A percentile compares a stretch with the other conserved stretches of the same genome.
phyloP scores from a whole-genome alignment of 192 early-diverging fungal genomes.

The Umbelopsis isabellina region DNA sequence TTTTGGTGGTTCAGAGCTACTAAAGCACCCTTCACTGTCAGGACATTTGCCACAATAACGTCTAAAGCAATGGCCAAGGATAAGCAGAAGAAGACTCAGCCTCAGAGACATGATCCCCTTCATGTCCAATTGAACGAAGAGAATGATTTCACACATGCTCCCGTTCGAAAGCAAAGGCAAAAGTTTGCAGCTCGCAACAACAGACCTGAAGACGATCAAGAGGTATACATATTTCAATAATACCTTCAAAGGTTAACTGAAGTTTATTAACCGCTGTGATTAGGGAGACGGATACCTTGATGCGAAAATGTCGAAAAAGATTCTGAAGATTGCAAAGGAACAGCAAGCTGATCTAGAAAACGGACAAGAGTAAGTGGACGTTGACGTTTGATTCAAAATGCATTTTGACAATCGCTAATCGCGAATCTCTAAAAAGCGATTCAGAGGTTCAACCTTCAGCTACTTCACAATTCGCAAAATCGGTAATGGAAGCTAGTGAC shows the following conservation, averaged over 20 bases:
- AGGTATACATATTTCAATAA: constrained; percentile 36
- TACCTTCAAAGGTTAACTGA: not conserved
- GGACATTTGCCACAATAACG: too few relatives aligned
- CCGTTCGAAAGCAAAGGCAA: constrained; percentile 50
- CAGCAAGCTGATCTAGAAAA: constrained; percentile 89
- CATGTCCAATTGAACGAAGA: constrained; percentile 76
- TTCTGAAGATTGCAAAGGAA: constrained; percentile 83
- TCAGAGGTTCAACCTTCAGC: not conserved
- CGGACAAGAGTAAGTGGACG: constrained; percentile 36
- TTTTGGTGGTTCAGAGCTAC: too few relatives aligned
- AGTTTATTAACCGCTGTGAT: not conserved
- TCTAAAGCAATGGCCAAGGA: constrained; percentile 56
- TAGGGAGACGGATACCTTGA: constrained; percentile 72
- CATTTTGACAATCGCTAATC: not conserved
- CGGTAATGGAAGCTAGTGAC: constrained; percentile 61
- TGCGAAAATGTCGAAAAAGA: constrained; percentile 86
- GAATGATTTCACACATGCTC: constrained; percentile 47
- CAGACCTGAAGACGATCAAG: constrained; percentile 51
- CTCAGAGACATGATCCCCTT: constrained; percentile 82
- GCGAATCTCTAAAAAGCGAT: not conserved
- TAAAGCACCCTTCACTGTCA: too few relatives aligned
- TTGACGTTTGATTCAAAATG: not conserved
- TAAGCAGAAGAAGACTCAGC: constrained; percentile 35
- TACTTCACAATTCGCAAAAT: constrained; percentile 18
- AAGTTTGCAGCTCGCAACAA: constrained; percentile 65